phyloP scores from a whole-genome alignment of 148 eudicot species.

The Salicornia ramosissima region DNA sequence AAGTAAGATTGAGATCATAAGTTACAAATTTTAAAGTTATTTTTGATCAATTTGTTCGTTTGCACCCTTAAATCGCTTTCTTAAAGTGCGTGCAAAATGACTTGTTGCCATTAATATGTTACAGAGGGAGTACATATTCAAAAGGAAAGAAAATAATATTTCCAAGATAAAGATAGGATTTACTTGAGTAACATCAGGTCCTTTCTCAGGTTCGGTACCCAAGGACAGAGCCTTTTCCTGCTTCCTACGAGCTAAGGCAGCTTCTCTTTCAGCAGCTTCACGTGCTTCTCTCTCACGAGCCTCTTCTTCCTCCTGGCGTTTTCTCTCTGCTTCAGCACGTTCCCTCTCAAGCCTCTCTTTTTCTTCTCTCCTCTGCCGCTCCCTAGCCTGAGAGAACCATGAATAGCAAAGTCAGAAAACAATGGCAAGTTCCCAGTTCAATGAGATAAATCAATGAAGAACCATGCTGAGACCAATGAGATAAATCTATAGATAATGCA shows the following conservation, averaged over 20 bases:
- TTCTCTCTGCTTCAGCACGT: slow-evolving; percentile 92
- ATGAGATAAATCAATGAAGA: not conserved
- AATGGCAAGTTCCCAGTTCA: slow-evolving; percentile 1
- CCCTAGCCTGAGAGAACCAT: slow-evolving; percentile 67
- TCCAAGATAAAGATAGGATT: slow-evolving; percentile 13
- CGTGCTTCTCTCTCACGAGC: slow-evolving; percentile 82
- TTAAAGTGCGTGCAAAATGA: too few species aligned
- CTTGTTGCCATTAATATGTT: too few species aligned
- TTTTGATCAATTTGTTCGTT: too few species aligned
- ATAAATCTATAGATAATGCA: too few species aligned
- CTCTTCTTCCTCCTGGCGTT: slow-evolving; percentile 83
- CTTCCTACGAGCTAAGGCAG: slow-evolving; percentile 68
- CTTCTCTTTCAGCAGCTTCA: slow-evolving; percentile 93
- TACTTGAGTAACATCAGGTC: slow-evolving; percentile 94
- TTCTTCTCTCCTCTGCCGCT: slow-evolving; percentile 87
- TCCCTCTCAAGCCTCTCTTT: slow-evolving; percentile 77
- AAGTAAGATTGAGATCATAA: too few species aligned
- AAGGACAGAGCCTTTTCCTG: slow-evolving; percentile 74
- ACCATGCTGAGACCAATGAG: not conserved
- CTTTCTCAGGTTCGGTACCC: slow-evolving; percentile 92
- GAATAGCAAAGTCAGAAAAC: not conserved
- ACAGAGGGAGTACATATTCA: too few species aligned
- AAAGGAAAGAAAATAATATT: not conserved
- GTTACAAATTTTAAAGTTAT: too few species aligned
- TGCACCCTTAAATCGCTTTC: too few species aligned